Conservation (phyloP, 768 basidiomycete species). For the Tricholoma terreum region DNA sequence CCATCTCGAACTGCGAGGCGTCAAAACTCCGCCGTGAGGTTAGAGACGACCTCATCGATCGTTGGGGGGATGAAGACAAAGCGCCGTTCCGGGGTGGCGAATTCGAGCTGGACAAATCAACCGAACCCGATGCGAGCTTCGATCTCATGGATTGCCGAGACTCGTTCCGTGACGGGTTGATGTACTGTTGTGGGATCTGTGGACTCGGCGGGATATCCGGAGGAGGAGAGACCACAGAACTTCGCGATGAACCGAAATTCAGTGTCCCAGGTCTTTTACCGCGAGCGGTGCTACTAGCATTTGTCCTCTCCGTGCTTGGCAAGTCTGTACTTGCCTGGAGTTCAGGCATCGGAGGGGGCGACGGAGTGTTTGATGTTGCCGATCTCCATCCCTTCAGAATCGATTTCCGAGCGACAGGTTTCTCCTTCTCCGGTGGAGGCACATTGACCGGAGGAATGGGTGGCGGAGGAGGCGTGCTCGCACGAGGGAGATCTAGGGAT, state of each 20-base stretch:
- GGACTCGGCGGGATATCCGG: conserved; percentile 64
- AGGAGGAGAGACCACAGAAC: conserved; percentile 26
- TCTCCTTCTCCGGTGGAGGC: conserved; percentile 41
- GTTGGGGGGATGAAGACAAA: conserved; percentile 29
- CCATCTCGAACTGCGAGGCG: conserved; percentile 64
- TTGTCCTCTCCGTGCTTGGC: conserved; percentile 37
- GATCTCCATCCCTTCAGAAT: conserved; percentile 68
- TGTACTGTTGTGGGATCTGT: conserved; percentile 51
- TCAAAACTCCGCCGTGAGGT: conserved; percentile 55
- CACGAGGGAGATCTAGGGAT: conserved; percentile 6
- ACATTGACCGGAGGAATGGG: conserved; percentile 16
- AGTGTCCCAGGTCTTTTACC: conserved; percentile 48
- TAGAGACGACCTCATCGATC: conserved; percentile 42
- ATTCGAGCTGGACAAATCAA: conserved; percentile 25
- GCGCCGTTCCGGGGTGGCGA: conserved; percentile 24
- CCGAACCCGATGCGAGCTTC: conserved; percentile 32
- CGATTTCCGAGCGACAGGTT: conserved; percentile 56
- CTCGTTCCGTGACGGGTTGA: conserved; percentile 17
- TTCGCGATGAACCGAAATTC: conserved; percentile 39
- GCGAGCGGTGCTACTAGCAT: conserved; percentile 23
- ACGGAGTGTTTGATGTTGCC: conserved; percentile 25
- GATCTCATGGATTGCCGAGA: conserved; percentile 31
- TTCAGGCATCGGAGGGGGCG: background rate
- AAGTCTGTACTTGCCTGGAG: conserved; percentile 22
- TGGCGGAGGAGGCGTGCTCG: conserved; percentile 16